Conservation (phyloP, 768 basidiomycete species). For the Boletus rex-veris region DNA sequence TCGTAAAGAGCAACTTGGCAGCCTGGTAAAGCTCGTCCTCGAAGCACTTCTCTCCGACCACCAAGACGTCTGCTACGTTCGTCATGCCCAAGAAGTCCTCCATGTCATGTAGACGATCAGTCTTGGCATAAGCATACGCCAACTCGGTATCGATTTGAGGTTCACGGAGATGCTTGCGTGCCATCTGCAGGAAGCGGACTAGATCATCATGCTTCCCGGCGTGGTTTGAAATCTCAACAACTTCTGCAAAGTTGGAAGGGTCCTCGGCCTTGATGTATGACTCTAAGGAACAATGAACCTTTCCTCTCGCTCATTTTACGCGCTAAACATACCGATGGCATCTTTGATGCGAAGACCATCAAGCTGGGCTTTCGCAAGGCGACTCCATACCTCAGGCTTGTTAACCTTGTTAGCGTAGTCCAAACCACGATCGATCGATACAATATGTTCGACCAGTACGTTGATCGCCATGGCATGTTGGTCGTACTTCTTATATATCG, state of each 20-base stretch:
- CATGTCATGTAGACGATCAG: constrained; percentile 97
- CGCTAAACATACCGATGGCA: constrained; percentile 70
- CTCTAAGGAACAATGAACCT: constrained; percentile 44
- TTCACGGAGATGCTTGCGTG: constrained; percentile 92
- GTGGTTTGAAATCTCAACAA: constrained; percentile 92
- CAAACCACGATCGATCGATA: constrained; percentile 93
- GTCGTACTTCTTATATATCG: constrained; percentile 96
- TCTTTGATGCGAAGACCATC: constrained; percentile 98
- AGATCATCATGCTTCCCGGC: constrained; percentile 93
- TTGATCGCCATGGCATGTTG: constrained; percentile 96
- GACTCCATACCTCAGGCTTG: constrained; percentile 93
- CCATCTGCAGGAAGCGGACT: constrained; percentile 97
- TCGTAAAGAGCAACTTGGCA: constrained; percentile 90
- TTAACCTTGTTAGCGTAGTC: constrained; percentile 97
- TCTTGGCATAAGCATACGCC: constrained; percentile 97
- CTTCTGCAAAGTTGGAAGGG: constrained; percentile 88
- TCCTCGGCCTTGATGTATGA: constrained; percentile 98
- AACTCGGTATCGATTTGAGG: constrained; percentile 98
- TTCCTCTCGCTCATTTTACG: neutral
- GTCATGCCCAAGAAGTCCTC: constrained; percentile 99
- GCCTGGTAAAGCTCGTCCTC: constrained; percentile 98
- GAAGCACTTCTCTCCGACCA: constrained; percentile 99
- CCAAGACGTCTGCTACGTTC: constrained; percentile 94
- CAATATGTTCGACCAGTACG: constrained; percentile 96
- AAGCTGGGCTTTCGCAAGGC: constrained; percentile 97